These are phyloP conservation scores for Ceratocystis cacaofunesta DNA, from an alignment of 2,329 filamentous ascomycete genomes.

Conservation along the genomic window DNA sequence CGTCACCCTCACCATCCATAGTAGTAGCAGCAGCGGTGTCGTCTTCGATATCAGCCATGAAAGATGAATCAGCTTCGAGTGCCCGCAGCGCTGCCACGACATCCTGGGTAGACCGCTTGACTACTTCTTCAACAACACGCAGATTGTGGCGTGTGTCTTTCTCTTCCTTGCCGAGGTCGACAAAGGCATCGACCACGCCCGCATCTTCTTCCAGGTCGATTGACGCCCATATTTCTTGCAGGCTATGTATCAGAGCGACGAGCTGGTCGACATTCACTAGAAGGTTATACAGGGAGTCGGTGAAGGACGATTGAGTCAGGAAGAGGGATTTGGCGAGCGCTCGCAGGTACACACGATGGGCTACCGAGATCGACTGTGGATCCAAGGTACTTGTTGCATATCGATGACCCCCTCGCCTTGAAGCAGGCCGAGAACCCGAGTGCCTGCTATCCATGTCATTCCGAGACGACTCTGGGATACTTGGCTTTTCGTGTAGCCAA, in stretches of 20 bases:
- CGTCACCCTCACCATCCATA: slow-evolving; percentile 29
- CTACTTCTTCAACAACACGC: slow-evolving; percentile 43
- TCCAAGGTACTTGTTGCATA: slow-evolving; percentile 38
- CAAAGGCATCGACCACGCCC: slow-evolving; percentile 62
- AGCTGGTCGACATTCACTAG: slow-evolving; percentile 68
- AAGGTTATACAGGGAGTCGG: slow-evolving; percentile 48
- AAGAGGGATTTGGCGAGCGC: slow-evolving; percentile 52
- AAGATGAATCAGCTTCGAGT: slow-evolving; percentile 31
- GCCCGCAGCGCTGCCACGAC: slow-evolving; percentile 43
- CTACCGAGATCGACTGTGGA: slow-evolving; percentile 67
- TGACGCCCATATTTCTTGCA: slow-evolving; percentile 62
- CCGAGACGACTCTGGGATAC: slow-evolving; percentile 16
- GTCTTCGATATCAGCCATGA: slow-evolving; percentile 32
- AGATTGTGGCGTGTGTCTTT: slow-evolving; percentile 50
- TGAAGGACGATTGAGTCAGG: slow-evolving; percentile 48
- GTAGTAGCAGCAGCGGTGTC: slow-evolving; percentile 23
- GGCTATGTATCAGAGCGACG: slow-evolving; percentile 57
- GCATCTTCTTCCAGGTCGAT: slow-evolving; percentile 71
- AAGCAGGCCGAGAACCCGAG: slow-evolving; percentile 18
- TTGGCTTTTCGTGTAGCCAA: slow-evolving; percentile 21
- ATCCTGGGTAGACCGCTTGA: slow-evolving; percentile 53
- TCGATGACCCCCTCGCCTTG: slow-evolving; percentile 51
- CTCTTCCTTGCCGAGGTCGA: slow-evolving; percentile 60
- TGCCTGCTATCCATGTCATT: slow-evolving; percentile 17
- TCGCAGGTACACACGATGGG: slow-evolving; percentile 62